Percentiles rank a stretch among this genome's conserved stretches.
Conservation (phyloP, 805 yeast genomes). For the Metschnikowia orientalis region DNA sequence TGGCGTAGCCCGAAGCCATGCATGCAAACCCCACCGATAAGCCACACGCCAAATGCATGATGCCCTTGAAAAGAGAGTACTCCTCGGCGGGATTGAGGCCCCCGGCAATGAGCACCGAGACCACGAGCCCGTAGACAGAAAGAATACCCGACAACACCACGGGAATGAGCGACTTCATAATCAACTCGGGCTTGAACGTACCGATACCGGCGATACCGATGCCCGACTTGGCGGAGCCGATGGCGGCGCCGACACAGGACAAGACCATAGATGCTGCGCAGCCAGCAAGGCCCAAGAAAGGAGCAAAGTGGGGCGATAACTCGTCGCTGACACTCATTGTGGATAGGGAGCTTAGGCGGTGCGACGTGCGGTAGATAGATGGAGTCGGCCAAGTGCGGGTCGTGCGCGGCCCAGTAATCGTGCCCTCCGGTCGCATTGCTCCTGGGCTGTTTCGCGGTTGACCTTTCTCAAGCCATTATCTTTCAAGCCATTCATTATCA, state of each 20-base stretch:
- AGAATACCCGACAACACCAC: constrained; percentile 98
- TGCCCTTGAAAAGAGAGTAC: constrained; percentile 91
- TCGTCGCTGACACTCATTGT: constrained; percentile 42
- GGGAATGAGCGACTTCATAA: constrained; percentile 93
- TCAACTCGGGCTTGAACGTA: constrained; percentile 93
- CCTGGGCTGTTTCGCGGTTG: too few species aligned
- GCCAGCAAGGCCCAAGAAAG: constrained; percentile 97
- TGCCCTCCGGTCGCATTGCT: neutral
- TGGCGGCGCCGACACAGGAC: constrained; percentile 96
- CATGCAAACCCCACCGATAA: constrained; percentile 95
- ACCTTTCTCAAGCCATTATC: too few species aligned
- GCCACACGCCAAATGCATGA: constrained; percentile 96
- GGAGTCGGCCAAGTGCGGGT: neutral
- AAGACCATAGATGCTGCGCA: constrained; percentile 90
- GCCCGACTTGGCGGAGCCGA: constrained; percentile 97
- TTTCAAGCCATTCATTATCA: too few species aligned
- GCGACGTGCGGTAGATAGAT: neutral
- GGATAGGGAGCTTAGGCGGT: neutral
- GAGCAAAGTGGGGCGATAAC: constrained; percentile 88
- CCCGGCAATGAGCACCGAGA: constrained; percentile 91
- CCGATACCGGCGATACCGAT: constrained; percentile 98
- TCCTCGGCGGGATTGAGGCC: constrained; percentile 72
- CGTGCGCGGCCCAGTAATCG: constrained; percentile 6
- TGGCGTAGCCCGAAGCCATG: constrained; percentile 93
- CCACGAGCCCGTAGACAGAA: constrained; percentile 95